Conservation (phyloP, 495 filamentous ascomycete species). For the Neurospora sp. region DNA sequence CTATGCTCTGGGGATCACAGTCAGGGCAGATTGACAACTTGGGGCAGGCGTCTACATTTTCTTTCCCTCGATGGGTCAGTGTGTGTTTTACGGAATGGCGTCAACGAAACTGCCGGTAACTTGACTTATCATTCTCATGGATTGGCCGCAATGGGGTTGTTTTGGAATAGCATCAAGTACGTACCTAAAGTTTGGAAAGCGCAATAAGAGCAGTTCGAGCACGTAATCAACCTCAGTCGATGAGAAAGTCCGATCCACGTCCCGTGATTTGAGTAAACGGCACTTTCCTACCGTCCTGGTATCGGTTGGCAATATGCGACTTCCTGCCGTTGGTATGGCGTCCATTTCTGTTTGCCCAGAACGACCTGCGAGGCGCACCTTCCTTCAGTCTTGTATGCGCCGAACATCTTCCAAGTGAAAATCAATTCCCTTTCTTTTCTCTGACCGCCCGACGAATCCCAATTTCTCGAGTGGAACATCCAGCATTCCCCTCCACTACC, state of each 20-base stretch:
- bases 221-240: background rate
- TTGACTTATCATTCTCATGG: background rate
- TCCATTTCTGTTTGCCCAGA: background rate
- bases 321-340: background rate
- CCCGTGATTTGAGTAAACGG: background rate
- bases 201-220: background rate
- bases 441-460: no score
- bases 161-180: background rate
- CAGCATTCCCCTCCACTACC: background rate
- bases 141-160: background rate
- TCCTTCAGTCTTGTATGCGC: background rate
- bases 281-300: background rate
- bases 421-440: background rate
- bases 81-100: background rate
- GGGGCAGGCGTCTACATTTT: background rate
- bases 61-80: background rate
- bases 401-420: background rate
- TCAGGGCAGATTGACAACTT: background rate
- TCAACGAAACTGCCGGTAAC: background rate
- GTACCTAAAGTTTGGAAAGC: background rate
- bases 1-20: background rate
- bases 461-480: background rate
- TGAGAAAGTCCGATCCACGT: background rate
- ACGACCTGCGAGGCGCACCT: background rate
- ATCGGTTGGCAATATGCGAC: background rate